Base-by-base conservation (phyloP, 1,139 yeast species). In the Hemisphaericaspora xylofermentans region DNA sequence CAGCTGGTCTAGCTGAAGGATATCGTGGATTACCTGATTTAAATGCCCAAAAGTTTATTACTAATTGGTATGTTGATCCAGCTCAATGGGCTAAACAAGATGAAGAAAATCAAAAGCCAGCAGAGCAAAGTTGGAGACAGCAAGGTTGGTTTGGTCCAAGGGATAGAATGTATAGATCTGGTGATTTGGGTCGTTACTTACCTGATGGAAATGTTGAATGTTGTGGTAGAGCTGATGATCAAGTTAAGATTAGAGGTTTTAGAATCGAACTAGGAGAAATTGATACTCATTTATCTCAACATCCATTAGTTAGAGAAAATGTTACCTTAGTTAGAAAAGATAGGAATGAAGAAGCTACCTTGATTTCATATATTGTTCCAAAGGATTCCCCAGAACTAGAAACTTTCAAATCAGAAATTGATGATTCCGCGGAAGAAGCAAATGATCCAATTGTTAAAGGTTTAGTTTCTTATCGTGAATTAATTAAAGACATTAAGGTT, bases 181-280 rank as follows among this genome's bases (percentile, higher is more conserved):
- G 98, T 53, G 99, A 94, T 65, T 74, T 93, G 53, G 99, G 99
- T 39, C 82, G 98, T 53, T 94, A 93, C 61, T 71, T 91, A 44
- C 97, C 98, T 5, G 96, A 89, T 57, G 98, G 98, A 45, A 88
- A 93, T 65, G 93, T 94, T 50, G 99, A 93, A 70, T 93, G 98
- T 64, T 85, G 95, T 62, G 99, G 99, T 44, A 82, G 99, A 63
- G 98, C 98, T 24, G 99, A 94, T 67, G 98, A 93, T 61, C 99
- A 94, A 66, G 97, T 94, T 47, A 94, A 94, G 66, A 93, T 94
- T 50, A 82, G 98, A 68, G 99, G 99, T 2, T 94, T 94, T 78
- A 82, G 99, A 69, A 94, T 94, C 51, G 98, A 94, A 66, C 74
- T 94, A 43, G 98, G 99, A 49, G 99, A 94, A 66, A 94, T 94